These are phyloP conservation scores for Dendryphion nanum DNA, from an alignment of 2,329 filamentous ascomycete species.

Conservation along the genomic window DNA sequence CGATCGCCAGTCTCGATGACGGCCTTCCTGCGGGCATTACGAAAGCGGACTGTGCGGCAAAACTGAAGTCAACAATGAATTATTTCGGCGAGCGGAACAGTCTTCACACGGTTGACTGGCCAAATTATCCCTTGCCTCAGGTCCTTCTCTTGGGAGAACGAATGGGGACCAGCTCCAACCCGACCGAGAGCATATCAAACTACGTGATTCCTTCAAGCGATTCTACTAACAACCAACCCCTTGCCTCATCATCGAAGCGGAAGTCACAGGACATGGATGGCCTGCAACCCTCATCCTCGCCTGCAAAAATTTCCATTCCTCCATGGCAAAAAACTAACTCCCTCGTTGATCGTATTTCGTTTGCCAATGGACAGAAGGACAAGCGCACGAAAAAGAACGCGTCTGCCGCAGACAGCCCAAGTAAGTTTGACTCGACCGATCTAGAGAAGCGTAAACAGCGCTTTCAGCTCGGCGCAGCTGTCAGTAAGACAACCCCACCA, in stretches of 20 bases:
- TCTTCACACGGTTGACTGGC: constrained; percentile 78
- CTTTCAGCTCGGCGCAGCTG: constrained; percentile 61
- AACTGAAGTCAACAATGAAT: constrained; percentile 82
- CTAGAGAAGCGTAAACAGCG: constrained; percentile 87
- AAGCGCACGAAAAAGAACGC: constrained; percentile 49
- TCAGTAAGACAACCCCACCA: constrained; percentile 52
- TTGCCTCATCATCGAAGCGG: constrained; percentile 62
- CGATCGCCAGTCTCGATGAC: constrained; percentile 75
- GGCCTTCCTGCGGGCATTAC: constrained; percentile 52
- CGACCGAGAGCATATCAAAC: constrained; percentile 26
- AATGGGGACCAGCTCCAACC: too few species aligned
- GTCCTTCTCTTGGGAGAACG: constrained; percentile 60
- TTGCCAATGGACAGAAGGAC: constrained; percentile 47
- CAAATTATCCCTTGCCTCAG: constrained; percentile 78
- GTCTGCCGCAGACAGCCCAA: constrained; percentile 56
- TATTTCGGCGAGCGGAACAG: constrained; percentile 71
- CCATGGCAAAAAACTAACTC: constrained; percentile 77
- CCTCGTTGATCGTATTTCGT: constrained; percentile 74
- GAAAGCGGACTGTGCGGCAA: constrained; percentile 72
- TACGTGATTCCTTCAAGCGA: constrained; percentile 12
- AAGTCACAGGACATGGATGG: constrained; percentile 67
- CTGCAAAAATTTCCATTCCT: constrained; percentile 47
- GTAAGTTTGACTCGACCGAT: constrained; percentile 87
- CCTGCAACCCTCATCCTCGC: constrained; percentile 50
- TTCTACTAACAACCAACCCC: constrained; percentile 27